Evolutionary conservation across 2,329 filamentous ascomycete genomes (phyloP), one percentile per base, ranked within the genome.

Genomic region (Pyrenophora teres): DNA sequence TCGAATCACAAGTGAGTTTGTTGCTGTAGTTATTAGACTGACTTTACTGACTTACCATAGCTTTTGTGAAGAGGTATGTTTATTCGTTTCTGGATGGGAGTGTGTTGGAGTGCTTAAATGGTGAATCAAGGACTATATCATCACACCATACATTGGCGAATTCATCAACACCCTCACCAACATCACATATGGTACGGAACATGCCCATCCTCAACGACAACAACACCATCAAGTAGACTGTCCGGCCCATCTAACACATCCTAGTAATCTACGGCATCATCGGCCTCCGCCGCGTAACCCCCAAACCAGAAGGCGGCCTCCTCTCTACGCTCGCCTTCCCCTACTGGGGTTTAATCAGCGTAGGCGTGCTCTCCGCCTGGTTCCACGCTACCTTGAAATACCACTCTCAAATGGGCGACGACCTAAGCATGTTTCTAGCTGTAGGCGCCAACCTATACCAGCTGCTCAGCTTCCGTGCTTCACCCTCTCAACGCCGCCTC

Each of bases 341-440:
- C 5, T 79, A 79, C 56, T 69, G 75, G 57, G 76, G 74, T 3
- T 70, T 79, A 7, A 73, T 75, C 16, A 63, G 67, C 32, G 77
- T 79, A 6, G 77, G 77, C 15, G 48, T 79, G 13, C 68, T 76
- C 3, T 75, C 71, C 0, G 74, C 68, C 6, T 70, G 73, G 53
- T 80, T 75, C 52, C 77, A 80, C 62, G 67, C 74, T 1, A 77
- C 74, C 0, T 53, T 78, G 39, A 78, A 78, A 48, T 77, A 77
- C 51, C 75, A 77, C 56, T 75, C 74, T 40, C 77, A 79, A 59
- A 77, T 78, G 76, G 73, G 76, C 56, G 83, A 85, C 58, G 83
- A 86, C 59, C 70, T 85, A n/a, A 80, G 81, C 46, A 85, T 84
- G 83, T 76, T 84, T 25, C 68, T 81, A 10, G 76, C 84, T 4